phyloP scores from a whole-genome alignment of 768 basidiomycete species.

The Cystofilobasidium ferigula region DNA sequence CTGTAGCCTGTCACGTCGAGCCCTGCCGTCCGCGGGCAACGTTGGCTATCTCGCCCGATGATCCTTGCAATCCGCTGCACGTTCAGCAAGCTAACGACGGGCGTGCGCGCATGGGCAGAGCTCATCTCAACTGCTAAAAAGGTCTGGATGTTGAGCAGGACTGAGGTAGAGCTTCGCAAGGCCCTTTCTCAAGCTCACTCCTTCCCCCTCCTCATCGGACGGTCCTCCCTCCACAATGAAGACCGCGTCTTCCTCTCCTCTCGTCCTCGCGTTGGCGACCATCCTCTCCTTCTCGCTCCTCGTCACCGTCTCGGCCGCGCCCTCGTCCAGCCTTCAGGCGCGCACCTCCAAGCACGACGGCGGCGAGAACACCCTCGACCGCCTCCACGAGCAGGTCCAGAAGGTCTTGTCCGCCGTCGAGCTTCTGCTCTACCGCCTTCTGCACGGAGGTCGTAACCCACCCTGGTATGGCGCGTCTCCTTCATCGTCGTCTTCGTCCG shows the following conservation, averaged over 20 bases:
- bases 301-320: background rate
- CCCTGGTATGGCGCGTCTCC: background rate
- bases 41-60: too few species aligned
- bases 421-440: conserved; percentile 7
- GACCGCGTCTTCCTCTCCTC: background rate
- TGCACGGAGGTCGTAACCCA: conserved; percentile 12
- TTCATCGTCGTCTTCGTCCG: background rate
- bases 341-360: background rate
- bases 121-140: too few species aligned
- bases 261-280: background rate
- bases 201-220: background rate
- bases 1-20: too few species aligned
- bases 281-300: background rate
- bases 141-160: too few species aligned
- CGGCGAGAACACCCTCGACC: background rate
- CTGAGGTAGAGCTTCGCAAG: too few species aligned
- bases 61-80: too few species aligned
- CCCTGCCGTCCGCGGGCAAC: too few species aligned
- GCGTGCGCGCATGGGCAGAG: too few species aligned
- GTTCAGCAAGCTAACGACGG: too few species aligned
- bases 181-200: background rate
- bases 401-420: conserved; percentile 5
- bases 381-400: background rate
- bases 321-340: too few species aligned
- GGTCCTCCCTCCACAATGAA: background rate